These are phyloP conservation scores for Diaporthe capsici DNA, from an alignment of 2,329 filamentous ascomycete species.

Conservation along the genomic window DNA sequence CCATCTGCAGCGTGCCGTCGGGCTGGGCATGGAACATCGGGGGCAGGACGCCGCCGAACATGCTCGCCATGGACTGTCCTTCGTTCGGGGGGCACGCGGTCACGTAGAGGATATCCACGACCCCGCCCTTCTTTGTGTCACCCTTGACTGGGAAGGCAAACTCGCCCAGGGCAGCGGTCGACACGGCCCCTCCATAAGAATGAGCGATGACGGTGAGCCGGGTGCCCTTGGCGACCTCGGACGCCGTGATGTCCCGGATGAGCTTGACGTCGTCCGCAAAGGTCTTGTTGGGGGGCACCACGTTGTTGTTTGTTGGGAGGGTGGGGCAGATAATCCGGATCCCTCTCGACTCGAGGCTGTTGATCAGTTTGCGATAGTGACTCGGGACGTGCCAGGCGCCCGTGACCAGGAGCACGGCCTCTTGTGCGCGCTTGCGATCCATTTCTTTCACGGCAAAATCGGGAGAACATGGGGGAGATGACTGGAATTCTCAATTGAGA, in stretches of 20 bases:
- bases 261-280: slow-evolving; percentile 41
- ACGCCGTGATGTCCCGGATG: slow-evolving; percentile 22
- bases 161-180: slow-evolving; percentile 40
- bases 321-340: slow-evolving; percentile 40
- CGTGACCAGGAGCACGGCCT: slow-evolving; percentile 42
- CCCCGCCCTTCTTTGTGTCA: slow-evolving; percentile 23
- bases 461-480: not conserved
- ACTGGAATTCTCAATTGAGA: not conserved
- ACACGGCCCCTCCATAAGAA: slow-evolving; percentile 45
- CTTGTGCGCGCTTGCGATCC: slow-evolving; percentile 20
- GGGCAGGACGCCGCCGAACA: slow-evolving; percentile 23
- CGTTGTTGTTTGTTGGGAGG: slow-evolving; percentile 43
- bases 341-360: slow-evolving; percentile 36
- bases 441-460: not conserved
- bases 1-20: slow-evolving; percentile 26
- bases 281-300: slow-evolving; percentile 42
- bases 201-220: slow-evolving; percentile 42
- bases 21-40: slow-evolving; percentile 22
- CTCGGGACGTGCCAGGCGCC: slow-evolving; percentile 43
- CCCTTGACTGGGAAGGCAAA: slow-evolving; percentile 23
- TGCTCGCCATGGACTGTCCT: slow-evolving; percentile 28
- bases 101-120: slow-evolving; percentile 24
- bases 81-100: slow-evolving; percentile 19
- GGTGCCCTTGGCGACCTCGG: slow-evolving; percentile 35
- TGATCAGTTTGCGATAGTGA: slow-evolving; percentile 41